phyloP scores from a whole-genome alignment of 345 rosid species.

The Salix koriyanagi region DNA sequence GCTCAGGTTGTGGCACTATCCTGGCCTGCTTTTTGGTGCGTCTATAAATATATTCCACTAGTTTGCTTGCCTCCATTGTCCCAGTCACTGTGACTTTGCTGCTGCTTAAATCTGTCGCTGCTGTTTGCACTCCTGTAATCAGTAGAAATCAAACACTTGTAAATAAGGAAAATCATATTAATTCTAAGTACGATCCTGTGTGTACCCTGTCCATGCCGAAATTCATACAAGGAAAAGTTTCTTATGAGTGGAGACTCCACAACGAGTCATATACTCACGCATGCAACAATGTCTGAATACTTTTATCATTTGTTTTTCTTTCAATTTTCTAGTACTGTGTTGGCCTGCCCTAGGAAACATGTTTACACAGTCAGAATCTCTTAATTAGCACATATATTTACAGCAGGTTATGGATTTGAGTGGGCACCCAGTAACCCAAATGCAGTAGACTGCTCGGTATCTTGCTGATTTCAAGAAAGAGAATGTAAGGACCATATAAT shows the following conservation, averaged over 20 bases:
- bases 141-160: neutral
- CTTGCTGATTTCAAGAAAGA: neutral
- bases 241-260: no score
- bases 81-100: conserved; percentile 84
- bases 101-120: conserved; percentile 54
- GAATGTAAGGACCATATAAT: neutral
- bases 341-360: neutral
- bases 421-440: neutral
- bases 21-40: conserved; percentile 78
- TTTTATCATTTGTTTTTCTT: neutral
- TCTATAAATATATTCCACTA: conserved; percentile 76
- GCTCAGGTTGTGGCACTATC: conserved; percentile 70
- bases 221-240: neutral
- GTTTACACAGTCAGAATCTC: neutral
- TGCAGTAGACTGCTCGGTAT: neutral
- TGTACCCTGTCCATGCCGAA: neutral
- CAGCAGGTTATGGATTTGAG: neutral
- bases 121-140: conserved; percentile 70
- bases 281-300: no score
- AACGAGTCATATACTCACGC: no score
- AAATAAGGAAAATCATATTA: neutral
- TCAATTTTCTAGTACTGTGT: neutral
- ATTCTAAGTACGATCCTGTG: neutral
- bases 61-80: conserved; percentile 76
- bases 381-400: neutral